phyloP scores from a whole-genome alignment of 768 basidiomycete genomes.

The Naematelia encephala region DNA sequence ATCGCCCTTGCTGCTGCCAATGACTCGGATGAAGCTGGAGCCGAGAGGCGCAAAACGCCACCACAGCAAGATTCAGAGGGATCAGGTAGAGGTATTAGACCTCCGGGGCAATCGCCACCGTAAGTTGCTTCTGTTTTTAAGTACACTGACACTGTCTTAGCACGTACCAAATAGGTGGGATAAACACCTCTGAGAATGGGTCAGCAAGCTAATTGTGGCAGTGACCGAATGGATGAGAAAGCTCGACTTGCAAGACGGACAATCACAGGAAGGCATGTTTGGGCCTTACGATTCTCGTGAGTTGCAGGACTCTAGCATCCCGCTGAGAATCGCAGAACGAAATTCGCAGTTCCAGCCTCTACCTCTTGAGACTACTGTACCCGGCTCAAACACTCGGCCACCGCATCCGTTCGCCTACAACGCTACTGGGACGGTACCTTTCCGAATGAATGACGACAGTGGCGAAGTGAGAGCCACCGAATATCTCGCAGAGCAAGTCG shows the following conservation, averaged over 20 bases:
- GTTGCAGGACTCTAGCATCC: constrained; percentile 3
- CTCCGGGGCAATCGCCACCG: background rate
- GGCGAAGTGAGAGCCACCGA: background rate
- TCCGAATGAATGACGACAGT: constrained; percentile 6
- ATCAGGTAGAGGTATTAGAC: background rate
- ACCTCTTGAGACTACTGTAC: constrained; percentile 1
- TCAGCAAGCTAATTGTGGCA: background rate
- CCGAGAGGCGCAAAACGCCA: constrained; percentile 1
- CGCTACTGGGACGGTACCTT: constrained; percentile 24
- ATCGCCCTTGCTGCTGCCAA: constrained; percentile 17
- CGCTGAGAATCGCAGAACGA: background rate
- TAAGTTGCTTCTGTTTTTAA: background rate
- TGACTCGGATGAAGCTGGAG: constrained; percentile 3
- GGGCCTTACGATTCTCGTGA: constrained; percentile 42
- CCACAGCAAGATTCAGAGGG: constrained; percentile 3
- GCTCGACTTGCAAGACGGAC: constrained; percentile 6
- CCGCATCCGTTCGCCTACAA: constrained; percentile 40
- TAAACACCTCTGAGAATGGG: background rate
- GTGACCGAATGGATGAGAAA: background rate
- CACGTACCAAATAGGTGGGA: background rate
- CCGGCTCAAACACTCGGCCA: constrained; percentile 12
- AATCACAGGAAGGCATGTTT: constrained; percentile 41
- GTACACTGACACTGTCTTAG: too few species aligned
- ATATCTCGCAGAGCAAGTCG: background rate
- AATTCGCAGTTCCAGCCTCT: background rate